Conservation (phyloP, 2,329 filamentous ascomycete genomes). For the Trichophyton simii region DNA sequence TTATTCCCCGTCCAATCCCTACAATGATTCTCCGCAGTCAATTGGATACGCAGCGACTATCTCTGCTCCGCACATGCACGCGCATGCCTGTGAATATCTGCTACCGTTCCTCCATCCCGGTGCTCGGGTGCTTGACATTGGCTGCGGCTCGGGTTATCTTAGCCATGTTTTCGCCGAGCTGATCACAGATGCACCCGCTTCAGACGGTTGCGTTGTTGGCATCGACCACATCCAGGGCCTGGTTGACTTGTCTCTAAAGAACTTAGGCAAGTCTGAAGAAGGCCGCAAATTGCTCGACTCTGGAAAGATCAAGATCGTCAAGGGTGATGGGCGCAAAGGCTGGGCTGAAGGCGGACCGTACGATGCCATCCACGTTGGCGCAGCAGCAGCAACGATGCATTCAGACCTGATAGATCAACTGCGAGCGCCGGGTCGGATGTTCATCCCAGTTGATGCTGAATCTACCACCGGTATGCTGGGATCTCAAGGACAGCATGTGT, state of each 20-base stretch:
- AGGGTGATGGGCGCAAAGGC: conserved; percentile 61
- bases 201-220: conserved; percentile 49
- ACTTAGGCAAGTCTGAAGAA: conserved; percentile 51
- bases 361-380: conserved; percentile 93
- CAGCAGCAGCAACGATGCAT: conserved; percentile 65
- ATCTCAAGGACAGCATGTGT: conserved; percentile 44
- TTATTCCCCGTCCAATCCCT: conserved; percentile 60
- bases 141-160: conserved; percentile 68
- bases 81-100: conserved; percentile 50
- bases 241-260: conserved; percentile 48
- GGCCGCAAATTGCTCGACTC: conserved; percentile 49
- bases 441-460: conserved; percentile 49
- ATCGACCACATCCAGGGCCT: conserved; percentile 61
- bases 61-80: conserved; percentile 62
- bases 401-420: conserved; percentile 62
- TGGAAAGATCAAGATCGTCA: conserved; percentile 58
- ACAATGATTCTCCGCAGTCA: conserved; percentile 57
- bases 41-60: conserved; percentile 60
- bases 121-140: conserved; percentile 56
- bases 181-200: conserved; percentile 30
- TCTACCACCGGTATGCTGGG: conserved; percentile 14
- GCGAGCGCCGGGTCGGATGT: conserved; percentile 59
- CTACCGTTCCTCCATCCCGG: conserved; percentile 44
- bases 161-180: conserved; percentile 79
- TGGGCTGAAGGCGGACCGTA: conserved; percentile 52